phyloP scores from a whole-genome alignment of 208 protist species.

The Acanthamoeba sp. region DNA sequence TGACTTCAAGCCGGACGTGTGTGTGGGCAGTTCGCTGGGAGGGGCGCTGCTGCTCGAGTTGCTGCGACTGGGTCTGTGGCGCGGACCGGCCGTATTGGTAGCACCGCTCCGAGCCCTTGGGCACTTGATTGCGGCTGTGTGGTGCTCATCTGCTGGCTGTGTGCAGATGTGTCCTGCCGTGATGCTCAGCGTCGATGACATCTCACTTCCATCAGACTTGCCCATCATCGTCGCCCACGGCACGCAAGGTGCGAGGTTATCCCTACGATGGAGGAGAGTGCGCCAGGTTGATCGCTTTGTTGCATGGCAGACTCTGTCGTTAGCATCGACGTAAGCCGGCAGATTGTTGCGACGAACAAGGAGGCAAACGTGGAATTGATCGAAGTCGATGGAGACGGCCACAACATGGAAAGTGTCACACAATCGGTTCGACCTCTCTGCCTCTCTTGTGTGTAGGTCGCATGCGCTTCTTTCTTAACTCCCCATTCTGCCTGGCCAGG shows the following conservation, averaged over 20 bases:
- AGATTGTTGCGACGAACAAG: not conserved
- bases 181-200: conserved; percentile 14
- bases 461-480: not conserved
- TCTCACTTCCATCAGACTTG: not conserved
- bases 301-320: not conserved
- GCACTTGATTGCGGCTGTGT: not conserved
- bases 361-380: not conserved
- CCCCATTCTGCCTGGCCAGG: not conserved
- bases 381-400: conserved; percentile 13
- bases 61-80: not conserved
- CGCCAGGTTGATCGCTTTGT: too few species aligned
- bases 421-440: not conserved
- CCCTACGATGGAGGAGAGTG: not conserved
- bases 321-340: not conserved
- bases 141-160: not conserved
- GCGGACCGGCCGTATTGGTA: not conserved
- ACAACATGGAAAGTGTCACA: conserved; percentile 42
- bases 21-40: conserved; percentile 12
- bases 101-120: too few species aligned
- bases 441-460: too few species aligned
- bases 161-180: conserved; percentile 33
- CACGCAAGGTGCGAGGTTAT: not conserved
- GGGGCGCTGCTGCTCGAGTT: conserved; percentile 4
- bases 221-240: conserved; percentile 32
- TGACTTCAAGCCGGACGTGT: conserved; percentile 32